A percentile compares a stretch with the other conserved stretches of the same genome.
Conservation (phyloP, 352 stramenopile genomes). For the Phytophthora chlamydospora region DNA sequence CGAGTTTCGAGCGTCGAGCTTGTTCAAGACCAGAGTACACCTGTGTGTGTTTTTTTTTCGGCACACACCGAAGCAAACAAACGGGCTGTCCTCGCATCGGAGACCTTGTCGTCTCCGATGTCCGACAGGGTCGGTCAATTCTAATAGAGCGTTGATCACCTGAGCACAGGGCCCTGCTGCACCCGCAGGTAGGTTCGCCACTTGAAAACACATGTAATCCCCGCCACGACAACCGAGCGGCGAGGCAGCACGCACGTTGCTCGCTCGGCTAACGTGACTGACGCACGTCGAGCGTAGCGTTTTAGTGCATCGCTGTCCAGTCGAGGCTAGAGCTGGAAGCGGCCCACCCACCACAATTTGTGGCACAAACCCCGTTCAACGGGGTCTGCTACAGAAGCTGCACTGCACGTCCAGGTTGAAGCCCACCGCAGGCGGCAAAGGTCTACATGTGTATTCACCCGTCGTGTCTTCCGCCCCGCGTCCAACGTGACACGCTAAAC, state of each 20-base stretch:
- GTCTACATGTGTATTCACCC: conserved; percentile 13
- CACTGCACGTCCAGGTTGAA: too few species aligned
- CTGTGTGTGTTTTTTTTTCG: background rate
- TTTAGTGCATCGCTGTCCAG: conserved; percentile 11
- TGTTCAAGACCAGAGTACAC: background rate
- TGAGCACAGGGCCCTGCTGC: conserved; percentile 13
- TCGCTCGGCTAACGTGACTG: conserved; percentile 24
- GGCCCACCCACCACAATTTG: too few species aligned
- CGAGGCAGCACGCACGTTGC: conserved; percentile 21
- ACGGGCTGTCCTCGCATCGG: conserved; percentile 22
- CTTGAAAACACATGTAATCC: conserved; percentile 32
- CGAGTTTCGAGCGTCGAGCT: conserved; percentile 16
- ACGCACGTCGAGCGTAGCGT: conserved; percentile 16
- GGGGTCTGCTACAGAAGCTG: too few species aligned
- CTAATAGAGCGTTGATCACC: background rate
- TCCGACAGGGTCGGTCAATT: too few species aligned
- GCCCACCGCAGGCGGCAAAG: too few species aligned
- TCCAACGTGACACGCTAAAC: conserved; percentile 21
- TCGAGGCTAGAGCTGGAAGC: too few species aligned
- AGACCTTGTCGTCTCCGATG: too few species aligned
- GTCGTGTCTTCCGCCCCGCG: conserved; percentile 20
- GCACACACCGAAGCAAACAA: conserved; percentile 25
- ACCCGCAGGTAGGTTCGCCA: conserved; percentile 15
- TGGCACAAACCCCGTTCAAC: too few species aligned
- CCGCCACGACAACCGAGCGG: conserved; percentile 28